Percentiles rank a stretch among this genome's conserved stretches.
Evolutionary conservation across 1,139 yeast species (phyloP).

Genomic region (Geotrichum siamense): DNA sequence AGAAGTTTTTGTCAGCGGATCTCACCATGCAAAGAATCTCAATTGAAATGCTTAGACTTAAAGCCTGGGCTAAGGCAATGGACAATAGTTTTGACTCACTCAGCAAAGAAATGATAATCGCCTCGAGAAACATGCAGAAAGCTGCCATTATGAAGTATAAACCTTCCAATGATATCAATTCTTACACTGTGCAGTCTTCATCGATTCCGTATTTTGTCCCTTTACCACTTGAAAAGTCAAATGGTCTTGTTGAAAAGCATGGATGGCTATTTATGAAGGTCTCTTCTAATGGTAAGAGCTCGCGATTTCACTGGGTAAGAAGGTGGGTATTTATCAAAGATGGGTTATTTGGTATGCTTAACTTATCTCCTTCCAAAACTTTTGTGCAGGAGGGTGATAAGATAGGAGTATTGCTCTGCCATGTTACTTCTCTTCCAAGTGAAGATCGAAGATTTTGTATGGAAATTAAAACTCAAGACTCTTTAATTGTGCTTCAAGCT

Average conservation of each 20-base stretch:
- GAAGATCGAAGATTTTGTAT: constrained; percentile 85
- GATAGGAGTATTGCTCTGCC: constrained; percentile 68
- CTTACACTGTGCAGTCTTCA: constrained; percentile 43
- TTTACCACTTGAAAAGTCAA: constrained; percentile 11
- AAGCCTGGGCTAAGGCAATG: constrained; percentile 30
- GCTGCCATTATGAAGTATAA: constrained; percentile 45
- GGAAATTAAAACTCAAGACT: constrained; percentile 63
- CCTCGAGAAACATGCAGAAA: constrained; percentile 61
- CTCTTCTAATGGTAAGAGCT: constrained; percentile 24
- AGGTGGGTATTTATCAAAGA: constrained; percentile 84
- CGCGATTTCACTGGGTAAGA: constrained; percentile 66
- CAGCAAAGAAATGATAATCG: constrained; percentile 49
- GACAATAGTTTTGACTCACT: constrained; percentile 26
- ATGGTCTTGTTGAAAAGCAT: constrained; percentile 54
- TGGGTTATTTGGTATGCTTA: constrained; percentile 77
- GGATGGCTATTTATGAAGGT: constrained; percentile 79
- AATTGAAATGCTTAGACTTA: constrained; percentile 35
- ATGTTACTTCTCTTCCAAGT: constrained; percentile 55
- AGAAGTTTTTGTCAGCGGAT: constrained; percentile 25
- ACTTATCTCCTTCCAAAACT: constrained; percentile 60
- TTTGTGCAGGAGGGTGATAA: constrained; percentile 90
- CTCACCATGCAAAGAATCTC: constrained; percentile 29
- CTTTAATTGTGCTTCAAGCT: constrained; percentile 61
- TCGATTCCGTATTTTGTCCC: constrained; percentile 27
- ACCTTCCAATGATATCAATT: constrained; percentile 56